Conservation (phyloP, 768 basidiomycete species). For the Lactifluus subvellereus region DNA sequence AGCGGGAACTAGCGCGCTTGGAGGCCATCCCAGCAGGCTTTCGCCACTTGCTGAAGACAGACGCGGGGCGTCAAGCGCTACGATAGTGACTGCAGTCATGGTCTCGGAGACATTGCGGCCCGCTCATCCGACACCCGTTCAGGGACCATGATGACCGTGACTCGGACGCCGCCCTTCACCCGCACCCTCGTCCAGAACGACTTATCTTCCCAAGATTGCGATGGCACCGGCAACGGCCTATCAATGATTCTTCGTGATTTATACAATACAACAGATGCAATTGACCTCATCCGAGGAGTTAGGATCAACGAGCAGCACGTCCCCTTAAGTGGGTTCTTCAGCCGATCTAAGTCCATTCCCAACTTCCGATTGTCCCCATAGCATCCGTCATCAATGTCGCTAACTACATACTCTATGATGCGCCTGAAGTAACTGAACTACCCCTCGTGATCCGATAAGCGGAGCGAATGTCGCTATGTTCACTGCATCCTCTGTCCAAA, state of each 20-base stretch:
- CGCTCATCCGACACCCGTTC: neutral
- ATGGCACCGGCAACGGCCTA: no score
- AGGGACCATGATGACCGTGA: no score
- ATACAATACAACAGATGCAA: no score
- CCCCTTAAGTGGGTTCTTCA: neutral
- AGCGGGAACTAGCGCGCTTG: constrained; percentile 7
- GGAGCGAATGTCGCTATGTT: neutral
- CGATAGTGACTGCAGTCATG: neutral
- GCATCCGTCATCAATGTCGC: no score
- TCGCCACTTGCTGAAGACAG: neutral
- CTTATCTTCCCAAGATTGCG: no score
- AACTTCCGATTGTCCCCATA: neutral
- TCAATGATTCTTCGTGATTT: no score
- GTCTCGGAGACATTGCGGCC: neutral
- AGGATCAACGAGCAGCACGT: neutral
- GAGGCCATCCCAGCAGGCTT: constrained; percentile 2
- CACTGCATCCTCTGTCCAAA: neutral
- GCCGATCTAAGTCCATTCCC: neutral
- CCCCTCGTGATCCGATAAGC: neutral
- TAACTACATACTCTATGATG: neutral
- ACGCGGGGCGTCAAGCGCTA: neutral
- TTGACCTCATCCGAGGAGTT: no score
- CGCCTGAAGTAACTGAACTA: neutral
- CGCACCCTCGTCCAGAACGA: no score
- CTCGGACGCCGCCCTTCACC: no score